A percentile compares a stretch with the other conserved stretches of the same genome.
These are phyloP conservation scores for Septoria petroselini DNA, from an alignment of 2,329 filamentous ascomycete species.

Conservation along the genomic window DNA sequence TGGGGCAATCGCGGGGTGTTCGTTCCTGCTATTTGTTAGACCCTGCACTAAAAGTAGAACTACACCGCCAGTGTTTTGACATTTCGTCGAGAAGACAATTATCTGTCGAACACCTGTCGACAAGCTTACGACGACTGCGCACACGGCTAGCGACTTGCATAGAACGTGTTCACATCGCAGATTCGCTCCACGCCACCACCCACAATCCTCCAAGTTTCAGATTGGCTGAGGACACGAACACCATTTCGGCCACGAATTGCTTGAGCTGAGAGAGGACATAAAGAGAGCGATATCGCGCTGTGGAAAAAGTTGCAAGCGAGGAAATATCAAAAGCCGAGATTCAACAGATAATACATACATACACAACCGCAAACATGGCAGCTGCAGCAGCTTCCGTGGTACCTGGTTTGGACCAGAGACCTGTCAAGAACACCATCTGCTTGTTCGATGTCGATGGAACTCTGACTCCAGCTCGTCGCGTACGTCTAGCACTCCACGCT, in stretches of 20 bases:
- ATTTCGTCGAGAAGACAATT: not conserved
- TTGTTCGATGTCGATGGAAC: constrained; percentile 97
- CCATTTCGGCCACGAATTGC: constrained; percentile 2
- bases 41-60: constrained; percentile 3
- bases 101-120: not conserved
- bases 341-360: not conserved
- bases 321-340: not conserved
- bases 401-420: constrained; percentile 76
- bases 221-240: constrained; percentile 1
- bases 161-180: not conserved
- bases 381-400: constrained; percentile 51
- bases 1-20: constrained; percentile 8
- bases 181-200: not conserved
- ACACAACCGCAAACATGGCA: constrained; percentile 24
- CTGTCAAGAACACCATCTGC: constrained; percentile 86
- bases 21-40: constrained; percentile 1
- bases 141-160: not conserved
- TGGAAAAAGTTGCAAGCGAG: not conserved
- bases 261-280: not conserved
- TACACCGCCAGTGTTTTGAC: constrained; percentile 2
- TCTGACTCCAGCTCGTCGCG: constrained; percentile 75
- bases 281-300: not conserved
- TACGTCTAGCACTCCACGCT: constrained; percentile 44
- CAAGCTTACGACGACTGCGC: not conserved
- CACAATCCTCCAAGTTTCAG: not conserved